Conservation (phyloP, 2,329 filamentous ascomycete genomes). For the Pseudopithomyces chartarum region DNA sequence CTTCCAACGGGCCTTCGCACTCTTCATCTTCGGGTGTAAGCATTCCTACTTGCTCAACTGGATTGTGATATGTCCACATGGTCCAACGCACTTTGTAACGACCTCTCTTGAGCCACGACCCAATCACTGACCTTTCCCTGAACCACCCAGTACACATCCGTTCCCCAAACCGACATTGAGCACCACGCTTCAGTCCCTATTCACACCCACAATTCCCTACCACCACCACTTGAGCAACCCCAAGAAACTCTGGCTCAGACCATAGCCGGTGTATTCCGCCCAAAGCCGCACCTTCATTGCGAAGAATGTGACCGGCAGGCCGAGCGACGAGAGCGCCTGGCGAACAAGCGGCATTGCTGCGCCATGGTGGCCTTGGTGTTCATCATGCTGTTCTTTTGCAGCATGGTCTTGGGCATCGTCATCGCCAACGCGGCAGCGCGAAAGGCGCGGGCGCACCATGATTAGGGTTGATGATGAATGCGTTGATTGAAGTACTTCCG, state of each 20-base stretch:
- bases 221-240: slow-evolving; percentile 5
- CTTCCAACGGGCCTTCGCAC: slow-evolving; percentile 21
- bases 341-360: background rate
- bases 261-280: slow-evolving; percentile 28
- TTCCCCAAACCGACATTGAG: slow-evolving; percentile 33
- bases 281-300: slow-evolving; percentile 31
- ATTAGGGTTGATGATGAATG: no score
- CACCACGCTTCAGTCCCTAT: slow-evolving; percentile 16
- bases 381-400: no score
- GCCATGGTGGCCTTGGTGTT: no score
- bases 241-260: slow-evolving; percentile 29
- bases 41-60: background rate
- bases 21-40: slow-evolving; percentile 27
- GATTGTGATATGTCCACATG: no score
- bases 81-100: no score
- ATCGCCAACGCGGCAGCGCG: no score
- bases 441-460: no score
- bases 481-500: no score
- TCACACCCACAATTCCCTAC: slow-evolving; percentile 13
- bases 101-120: background rate
- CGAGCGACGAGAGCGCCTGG: slow-evolving; percentile 21
- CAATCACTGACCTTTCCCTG: background rate
- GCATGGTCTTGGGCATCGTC: no score
- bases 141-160: slow-evolving; percentile 24
- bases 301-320: slow-evolving; percentile 31